phyloP scores from a whole-genome alignment of 768 basidiomycete genomes.

The Agrocybe chaxingu region DNA sequence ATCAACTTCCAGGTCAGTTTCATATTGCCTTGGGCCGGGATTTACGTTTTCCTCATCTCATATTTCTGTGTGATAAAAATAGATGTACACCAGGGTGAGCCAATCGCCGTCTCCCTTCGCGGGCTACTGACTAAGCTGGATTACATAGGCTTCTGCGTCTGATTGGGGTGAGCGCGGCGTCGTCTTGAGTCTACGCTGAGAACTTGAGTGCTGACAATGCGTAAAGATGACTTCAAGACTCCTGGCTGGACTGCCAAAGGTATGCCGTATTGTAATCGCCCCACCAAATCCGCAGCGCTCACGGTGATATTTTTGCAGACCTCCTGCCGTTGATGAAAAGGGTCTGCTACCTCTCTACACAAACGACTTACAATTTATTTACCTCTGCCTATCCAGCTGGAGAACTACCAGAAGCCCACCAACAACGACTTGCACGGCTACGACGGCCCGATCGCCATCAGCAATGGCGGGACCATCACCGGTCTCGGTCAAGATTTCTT shows the following conservation, averaged over 20 bases:
- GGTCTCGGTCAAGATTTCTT: constrained; percentile 69
- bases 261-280: constrained; percentile 16
- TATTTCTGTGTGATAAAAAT: background rate
- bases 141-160: constrained; percentile 57
- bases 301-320: constrained; percentile 33
- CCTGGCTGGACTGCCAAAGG: constrained; percentile 67
- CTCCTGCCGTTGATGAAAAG: constrained; percentile 72
- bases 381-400: constrained; percentile 37
- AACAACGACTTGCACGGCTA: constrained; percentile 71
- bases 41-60: background rate
- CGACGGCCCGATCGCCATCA: constrained; percentile 71
- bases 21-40: background rate
- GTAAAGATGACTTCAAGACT: constrained; percentile 68
- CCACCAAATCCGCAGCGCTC: background rate
- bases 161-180: constrained; percentile 52
- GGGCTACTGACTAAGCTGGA: background rate
- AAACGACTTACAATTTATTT: background rate
- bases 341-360: constrained; percentile 20
- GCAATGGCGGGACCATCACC: constrained; percentile 63
- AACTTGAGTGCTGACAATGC: constrained; percentile 7
- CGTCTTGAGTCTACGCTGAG: background rate
- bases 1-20: constrained; percentile 67
- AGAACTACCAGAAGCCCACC: constrained; percentile 73
- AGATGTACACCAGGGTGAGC: constrained; percentile 66
- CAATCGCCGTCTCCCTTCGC: background rate